Evolutionary conservation across 2,329 filamentous ascomycete species (phyloP).

Genomic region (Didymella pomorum): DNA sequence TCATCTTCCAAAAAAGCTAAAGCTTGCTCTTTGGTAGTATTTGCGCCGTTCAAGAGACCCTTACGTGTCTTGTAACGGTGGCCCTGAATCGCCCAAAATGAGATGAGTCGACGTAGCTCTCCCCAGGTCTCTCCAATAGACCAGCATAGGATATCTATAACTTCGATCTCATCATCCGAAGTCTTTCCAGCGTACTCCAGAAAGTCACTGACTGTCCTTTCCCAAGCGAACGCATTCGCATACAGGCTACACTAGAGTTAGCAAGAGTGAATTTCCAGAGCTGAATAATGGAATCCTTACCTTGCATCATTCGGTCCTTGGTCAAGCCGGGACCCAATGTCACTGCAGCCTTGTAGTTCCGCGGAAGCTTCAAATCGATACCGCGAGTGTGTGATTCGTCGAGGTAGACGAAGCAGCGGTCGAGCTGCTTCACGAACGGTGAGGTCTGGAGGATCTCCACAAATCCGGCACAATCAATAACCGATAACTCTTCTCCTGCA

Average conservation of each 20-base stretch:
- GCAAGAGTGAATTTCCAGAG: too few relatives aligned
- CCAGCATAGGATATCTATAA: constrained; percentile 67
- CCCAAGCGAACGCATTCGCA: constrained; percentile 63
- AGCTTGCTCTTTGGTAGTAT: constrained; percentile 42
- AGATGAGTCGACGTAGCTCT: constrained; percentile 60
- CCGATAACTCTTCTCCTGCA: constrained; percentile 64
- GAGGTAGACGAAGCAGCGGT: constrained; percentile 70
- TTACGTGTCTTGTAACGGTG: constrained; percentile 57
- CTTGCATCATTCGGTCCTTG: constrained; percentile 75
- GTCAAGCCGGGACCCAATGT: constrained; percentile 71
- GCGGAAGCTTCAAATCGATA: constrained; percentile 70
- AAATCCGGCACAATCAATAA: constrained; percentile 59
- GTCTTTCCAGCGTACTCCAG: constrained; percentile 62
- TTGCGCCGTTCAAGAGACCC: constrained; percentile 41
- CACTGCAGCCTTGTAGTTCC: constrained; percentile 68
- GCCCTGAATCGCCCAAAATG: constrained; percentile 70
- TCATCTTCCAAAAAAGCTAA: constrained; percentile 64
- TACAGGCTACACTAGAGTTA: too few relatives aligned
- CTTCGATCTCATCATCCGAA: constrained; percentile 48
- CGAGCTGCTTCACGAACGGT: constrained; percentile 64
- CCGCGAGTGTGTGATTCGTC: constrained; percentile 76
- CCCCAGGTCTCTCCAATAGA: constrained; percentile 64
- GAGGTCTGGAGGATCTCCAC: constrained; percentile 65
- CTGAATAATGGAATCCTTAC: too few relatives aligned
- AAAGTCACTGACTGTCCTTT: constrained; percentile 72